These are phyloP conservation scores for Gymnopus androsaceus DNA, from an alignment of 1,284 basidiomycete species.

Conservation along the genomic window DNA sequence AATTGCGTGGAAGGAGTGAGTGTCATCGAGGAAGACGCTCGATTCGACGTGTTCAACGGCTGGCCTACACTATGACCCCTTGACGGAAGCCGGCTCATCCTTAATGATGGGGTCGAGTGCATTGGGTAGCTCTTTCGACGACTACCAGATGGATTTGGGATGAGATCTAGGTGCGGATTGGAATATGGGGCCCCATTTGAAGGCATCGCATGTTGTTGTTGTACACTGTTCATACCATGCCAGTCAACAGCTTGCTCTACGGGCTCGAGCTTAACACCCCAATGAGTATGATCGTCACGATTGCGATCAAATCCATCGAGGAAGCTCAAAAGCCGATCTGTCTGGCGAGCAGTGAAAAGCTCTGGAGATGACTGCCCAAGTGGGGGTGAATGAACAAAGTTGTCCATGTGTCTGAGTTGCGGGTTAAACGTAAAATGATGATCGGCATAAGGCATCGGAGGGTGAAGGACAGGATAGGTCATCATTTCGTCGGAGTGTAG, in stretches of 20 bases:
- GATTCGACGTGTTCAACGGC: conserved; percentile 20
- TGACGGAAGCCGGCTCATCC: background rate
- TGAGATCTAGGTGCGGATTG: conserved; percentile 45
- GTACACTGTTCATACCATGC: background rate
- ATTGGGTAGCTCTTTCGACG: conserved; percentile 12
- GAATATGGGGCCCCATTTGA: conserved; percentile 39
- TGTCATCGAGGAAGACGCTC: conserved; percentile 28
- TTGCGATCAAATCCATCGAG: conserved; percentile 71
- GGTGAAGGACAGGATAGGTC: conserved; percentile 20
- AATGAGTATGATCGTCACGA: background rate
- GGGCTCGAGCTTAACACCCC: conserved; percentile 5
- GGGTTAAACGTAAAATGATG: conserved; percentile 69
- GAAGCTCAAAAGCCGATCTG: conserved; percentile 71
- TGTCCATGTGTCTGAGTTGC: conserved; percentile 35
- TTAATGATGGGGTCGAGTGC: background rate
- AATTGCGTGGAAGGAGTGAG: conserved; percentile 16
- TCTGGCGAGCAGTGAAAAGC: conserved; percentile 72
- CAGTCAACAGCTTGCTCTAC: background rate
- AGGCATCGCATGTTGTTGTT: background rate
- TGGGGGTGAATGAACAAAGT: background rate
- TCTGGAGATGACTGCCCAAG: conserved; percentile 57
- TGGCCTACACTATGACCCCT: conserved; percentile 19
- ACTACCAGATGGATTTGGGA: conserved; percentile 40
- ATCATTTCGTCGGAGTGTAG: conserved; percentile 1
- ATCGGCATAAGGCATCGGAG: conserved; percentile 57